Conservation (phyloP, 2,329 filamentous ascomycete species). For the Aspergillus alliaceus region DNA sequence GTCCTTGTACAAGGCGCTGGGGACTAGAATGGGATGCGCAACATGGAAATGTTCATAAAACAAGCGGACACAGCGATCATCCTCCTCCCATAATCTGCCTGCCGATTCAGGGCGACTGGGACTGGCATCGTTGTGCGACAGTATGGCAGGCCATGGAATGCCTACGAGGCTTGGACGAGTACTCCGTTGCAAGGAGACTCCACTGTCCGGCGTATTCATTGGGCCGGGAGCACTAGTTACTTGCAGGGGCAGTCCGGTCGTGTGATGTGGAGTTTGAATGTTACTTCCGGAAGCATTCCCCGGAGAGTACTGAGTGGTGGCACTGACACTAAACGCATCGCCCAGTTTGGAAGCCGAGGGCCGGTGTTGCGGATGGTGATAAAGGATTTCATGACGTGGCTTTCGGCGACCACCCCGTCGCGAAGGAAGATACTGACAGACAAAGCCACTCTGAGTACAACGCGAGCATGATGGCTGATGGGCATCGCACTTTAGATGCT, state of each 20-base stretch:
- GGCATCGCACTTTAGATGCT: slow-evolving; percentile 75
- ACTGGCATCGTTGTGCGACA: slow-evolving; percentile 16
- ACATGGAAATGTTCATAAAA: slow-evolving; percentile 56
- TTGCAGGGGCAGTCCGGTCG: neutral
- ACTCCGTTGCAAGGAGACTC: slow-evolving; percentile 16
- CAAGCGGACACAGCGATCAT: slow-evolving; percentile 43
- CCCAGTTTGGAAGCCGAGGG: neutral
- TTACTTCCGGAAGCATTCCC: neutral
- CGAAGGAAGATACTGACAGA: slow-evolving; percentile 71
- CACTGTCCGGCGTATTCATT: slow-evolving; percentile 21
- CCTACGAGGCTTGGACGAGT: slow-evolving; percentile 13
- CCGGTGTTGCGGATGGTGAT: neutral
- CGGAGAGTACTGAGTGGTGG: neutral
- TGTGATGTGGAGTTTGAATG: neutral
- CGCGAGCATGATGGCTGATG: slow-evolving; percentile 63
- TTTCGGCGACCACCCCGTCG: slow-evolving; percentile 58
- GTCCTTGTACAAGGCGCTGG: slow-evolving; percentile 39
- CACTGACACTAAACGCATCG: neutral
- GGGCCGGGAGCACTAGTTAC: slow-evolving; percentile 8
- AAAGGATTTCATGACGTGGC: slow-evolving; percentile 19
- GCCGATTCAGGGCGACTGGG: slow-evolving; percentile 15
- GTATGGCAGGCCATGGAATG: slow-evolving; percentile 23
- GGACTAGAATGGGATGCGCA: slow-evolving; percentile 56
- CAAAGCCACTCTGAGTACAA: slow-evolving; percentile 57
- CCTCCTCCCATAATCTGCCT: slow-evolving; percentile 19